These are phyloP conservation scores for Claviceps lovelessii DNA, from an alignment of 2,329 filamentous ascomycete species.

Conservation along the genomic window DNA sequence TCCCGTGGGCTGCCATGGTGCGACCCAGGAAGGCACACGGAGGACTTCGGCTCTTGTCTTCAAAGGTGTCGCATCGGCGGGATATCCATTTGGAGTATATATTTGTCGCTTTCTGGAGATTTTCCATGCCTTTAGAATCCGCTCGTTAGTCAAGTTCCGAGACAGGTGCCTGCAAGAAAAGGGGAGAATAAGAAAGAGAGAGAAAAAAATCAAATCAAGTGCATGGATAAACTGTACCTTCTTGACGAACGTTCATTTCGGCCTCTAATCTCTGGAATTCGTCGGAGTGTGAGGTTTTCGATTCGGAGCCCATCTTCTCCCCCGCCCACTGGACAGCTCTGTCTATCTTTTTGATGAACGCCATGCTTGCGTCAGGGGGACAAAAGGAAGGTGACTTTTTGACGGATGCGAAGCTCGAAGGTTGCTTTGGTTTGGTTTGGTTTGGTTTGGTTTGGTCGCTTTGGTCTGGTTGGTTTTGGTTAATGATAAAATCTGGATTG, in stretches of 20 bases:
- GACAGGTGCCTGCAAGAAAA: no score
- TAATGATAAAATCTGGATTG: no score
- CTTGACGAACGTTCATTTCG: constrained; percentile 79
- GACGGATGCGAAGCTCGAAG: background rate
- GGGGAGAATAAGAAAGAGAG: no score
- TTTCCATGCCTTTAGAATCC: constrained; percentile 59
- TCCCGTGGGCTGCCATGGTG: constrained; percentile 76
- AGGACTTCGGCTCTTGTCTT: constrained; percentile 77
- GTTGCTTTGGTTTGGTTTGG: no score
- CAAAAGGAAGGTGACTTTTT: background rate
- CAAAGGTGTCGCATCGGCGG: constrained; percentile 61
- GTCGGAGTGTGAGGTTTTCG: constrained; percentile 73
- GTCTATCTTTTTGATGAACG: constrained; percentile 72
- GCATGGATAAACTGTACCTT: constrained; percentile 42
- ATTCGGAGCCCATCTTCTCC: constrained; percentile 87
- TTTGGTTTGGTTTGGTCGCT: no score
- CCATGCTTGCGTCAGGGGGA: constrained; percentile 25
- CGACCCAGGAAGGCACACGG: constrained; percentile 68
- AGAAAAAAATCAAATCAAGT: no score
- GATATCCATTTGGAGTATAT: constrained; percentile 78
- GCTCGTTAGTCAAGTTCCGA: background rate
- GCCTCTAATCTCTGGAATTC: constrained; percentile 82
- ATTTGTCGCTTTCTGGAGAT: constrained; percentile 73
- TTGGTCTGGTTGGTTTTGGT: no score
- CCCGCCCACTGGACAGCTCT: constrained; percentile 96